Percentiles rank a stretch among this genome's conserved stretches.
Conservation (phyloP, 306 rosid genomes). For the Ceratonia siliqua region DNA sequence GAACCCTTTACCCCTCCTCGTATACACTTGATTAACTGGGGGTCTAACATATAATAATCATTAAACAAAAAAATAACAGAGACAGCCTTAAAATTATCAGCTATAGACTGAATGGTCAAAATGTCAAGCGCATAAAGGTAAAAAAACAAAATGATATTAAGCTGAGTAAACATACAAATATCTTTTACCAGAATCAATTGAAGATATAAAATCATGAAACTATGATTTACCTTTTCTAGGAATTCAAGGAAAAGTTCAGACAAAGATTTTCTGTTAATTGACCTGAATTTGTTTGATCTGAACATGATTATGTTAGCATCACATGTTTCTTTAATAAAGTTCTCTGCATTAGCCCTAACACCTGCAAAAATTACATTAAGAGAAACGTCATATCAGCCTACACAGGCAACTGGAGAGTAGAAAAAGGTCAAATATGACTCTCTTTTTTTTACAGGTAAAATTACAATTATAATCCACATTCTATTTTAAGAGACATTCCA, state of each 20-base stretch:
- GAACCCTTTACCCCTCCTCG: no score
- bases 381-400: conserved; percentile 21
- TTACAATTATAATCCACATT: neutral
- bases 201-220: conserved; percentile 25
- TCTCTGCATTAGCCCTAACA: conserved; percentile 65
- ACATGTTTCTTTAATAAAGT: conserved; percentile 56
- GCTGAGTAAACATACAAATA: conserved; percentile 8
- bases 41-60: no score
- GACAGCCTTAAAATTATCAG: neutral
- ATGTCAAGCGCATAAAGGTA: neutral
- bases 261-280: conserved; percentile 60
- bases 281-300: conserved; percentile 44
- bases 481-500: conserved; percentile 8
- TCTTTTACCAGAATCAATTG: conserved; percentile 3
- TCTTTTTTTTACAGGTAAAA: neutral
- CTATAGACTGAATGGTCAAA: neutral
- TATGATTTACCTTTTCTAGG: conserved; percentile 57
- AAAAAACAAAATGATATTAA: conserved; percentile 13
- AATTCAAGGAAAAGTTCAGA: conserved; percentile 77
- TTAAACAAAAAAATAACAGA: neutral
- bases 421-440: conserved; percentile 2
- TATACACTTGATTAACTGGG: no score
- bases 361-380: conserved; percentile 54
- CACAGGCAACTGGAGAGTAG: neutral
- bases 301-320: conserved; percentile 50